These are phyloP conservation scores for Euphrasia arctica DNA, from an alignment of 305 asterid genomes.

Conservation along the genomic window DNA sequence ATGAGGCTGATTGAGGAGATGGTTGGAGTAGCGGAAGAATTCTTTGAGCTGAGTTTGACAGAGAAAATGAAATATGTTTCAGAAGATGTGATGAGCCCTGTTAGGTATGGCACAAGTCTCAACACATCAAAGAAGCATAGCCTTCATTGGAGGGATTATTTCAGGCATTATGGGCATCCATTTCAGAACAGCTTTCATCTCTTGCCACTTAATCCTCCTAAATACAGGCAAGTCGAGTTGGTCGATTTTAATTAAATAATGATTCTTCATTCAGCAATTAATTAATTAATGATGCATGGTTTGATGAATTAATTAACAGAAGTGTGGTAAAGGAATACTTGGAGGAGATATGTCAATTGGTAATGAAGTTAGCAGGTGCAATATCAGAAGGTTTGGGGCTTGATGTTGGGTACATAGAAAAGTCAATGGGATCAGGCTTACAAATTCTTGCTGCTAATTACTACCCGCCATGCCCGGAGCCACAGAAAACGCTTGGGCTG, in stretches of 20 bases:
- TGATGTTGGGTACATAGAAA: conserved; percentile 34
- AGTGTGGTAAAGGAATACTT: conserved; percentile 39
- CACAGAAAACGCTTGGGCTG: conserved; percentile 48
- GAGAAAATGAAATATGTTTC: conserved; percentile 54
- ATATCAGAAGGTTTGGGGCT: conserved; percentile 57
- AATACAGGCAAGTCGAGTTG: conserved; percentile 34
- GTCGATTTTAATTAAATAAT: too few relatives aligned
- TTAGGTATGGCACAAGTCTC: conserved; percentile 58
- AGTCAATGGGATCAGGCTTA: conserved; percentile 37
- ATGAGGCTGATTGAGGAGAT: conserved; percentile 31
- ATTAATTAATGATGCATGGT: too few relatives aligned
- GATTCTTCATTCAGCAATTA: too few relatives aligned
- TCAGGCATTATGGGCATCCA: conserved; percentile 57
- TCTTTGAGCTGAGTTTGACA: conserved; percentile 30
- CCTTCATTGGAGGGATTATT: conserved; percentile 59
- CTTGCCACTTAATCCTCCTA: conserved; percentile 46
- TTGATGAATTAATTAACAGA: conserved; percentile 22
- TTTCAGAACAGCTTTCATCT: conserved; percentile 32
- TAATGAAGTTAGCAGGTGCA: conserved; percentile 36
- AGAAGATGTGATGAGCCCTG: conserved; percentile 51
- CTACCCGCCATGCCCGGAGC: conserved; percentile 67
- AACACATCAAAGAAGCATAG: conserved; percentile 37
- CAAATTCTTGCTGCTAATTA: conserved; percentile 49
- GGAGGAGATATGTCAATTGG: conserved; percentile 42
- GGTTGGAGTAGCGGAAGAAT: conserved; percentile 34